Base-by-base conservation (phyloP, 495 filamentous ascomycete species). In the Chaetomium tenue region DNA sequence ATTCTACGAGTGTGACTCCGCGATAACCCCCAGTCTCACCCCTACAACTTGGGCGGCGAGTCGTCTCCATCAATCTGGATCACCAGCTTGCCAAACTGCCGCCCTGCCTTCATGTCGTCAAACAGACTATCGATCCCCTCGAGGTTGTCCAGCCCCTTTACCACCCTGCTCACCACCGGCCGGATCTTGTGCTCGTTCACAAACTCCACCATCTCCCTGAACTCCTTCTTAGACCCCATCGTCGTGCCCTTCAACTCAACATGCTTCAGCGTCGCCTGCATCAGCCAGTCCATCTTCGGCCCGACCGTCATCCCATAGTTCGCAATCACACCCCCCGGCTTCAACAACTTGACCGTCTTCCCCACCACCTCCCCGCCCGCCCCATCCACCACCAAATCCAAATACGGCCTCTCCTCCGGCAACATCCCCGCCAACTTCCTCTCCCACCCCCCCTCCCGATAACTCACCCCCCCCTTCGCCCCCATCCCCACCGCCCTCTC, bases 81-180 rank as follows among this genome's bases (percentile, higher is more conserved):
- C 2, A 91, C 88, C 70, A 92, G 71, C 77, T 93, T 92, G 8
- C 89, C 89, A 77, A 91, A 91, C 74, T 93, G 90, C 66, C 73
- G 84, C n/a, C 87, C 88, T 16, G 82, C 78, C 69, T 86, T 87
- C 81, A 93, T 89, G 40, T 91, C 88, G 57, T 89, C 85, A 73
- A 91, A 93, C 44, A 92, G 68, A 5, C 73, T 78, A 66, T 93
- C 86, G 25, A 93, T 83, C 4, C 75, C 86, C 20, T 85, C 77
- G 44, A 92, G 57, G 68, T 90, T 84, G 48, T 87, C 84, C 65
- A 93, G 74, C 0, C 87, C 87, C 60, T 82, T 81, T 16, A 87
- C 81, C 2, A 87, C 82, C 57, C 82, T 77, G 52, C 78, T 83
- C 9, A 93, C 80, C 0, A 92, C 82, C 0, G 89, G 89, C 13